A percentile compares a stretch with the other conserved stretches of the same genome.
Conservation (phyloP, 305 asterid genomes). For the Fraxinus angustifolia region DNA sequence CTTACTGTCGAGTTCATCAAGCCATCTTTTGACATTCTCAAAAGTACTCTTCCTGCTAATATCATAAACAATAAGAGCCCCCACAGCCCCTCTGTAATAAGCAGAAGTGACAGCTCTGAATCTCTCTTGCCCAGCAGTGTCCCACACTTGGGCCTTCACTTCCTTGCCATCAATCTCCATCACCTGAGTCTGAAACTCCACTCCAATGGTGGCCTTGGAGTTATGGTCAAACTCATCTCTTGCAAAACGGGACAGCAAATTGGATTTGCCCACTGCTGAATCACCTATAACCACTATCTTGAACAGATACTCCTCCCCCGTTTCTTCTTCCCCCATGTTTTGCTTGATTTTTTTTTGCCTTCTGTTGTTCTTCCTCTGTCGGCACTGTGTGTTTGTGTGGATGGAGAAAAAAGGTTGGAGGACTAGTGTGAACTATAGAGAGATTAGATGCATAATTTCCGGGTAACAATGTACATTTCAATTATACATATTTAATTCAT, state of each 20-base stretch:
- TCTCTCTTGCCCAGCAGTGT: constrained; percentile 77
- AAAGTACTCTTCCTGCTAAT: constrained; percentile 53
- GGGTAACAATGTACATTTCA: neutral
- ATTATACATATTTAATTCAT: neutral
- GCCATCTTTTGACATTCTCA: constrained; percentile 58
- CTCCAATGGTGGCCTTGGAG: constrained; percentile 73
- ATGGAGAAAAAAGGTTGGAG: constrained; percentile 14
- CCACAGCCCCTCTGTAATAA: constrained; percentile 76
- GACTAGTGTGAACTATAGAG: neutral
- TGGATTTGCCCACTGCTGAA: constrained; percentile 74
- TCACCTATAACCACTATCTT: constrained; percentile 72
- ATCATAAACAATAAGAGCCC: constrained; percentile 70
- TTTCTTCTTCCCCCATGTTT: constrained; percentile 43
- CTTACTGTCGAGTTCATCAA: constrained; percentile 67
- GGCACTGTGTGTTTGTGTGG: neutral
- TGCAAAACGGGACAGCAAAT: constrained; percentile 66
- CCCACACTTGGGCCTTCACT: constrained; percentile 75
- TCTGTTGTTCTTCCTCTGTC: neutral
- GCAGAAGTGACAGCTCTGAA: constrained; percentile 83
- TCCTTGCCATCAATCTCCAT: constrained; percentile 69
- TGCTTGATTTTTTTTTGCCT: neutral
- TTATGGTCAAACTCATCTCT: constrained; percentile 75
- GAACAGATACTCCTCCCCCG: constrained; percentile 63
- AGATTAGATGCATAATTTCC: constrained; percentile 16
- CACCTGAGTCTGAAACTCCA: constrained; percentile 73